A percentile compares a stretch with the other conserved stretches of the same genome.
Conservation (phyloP, 116 monocot species). For the Phalaenopsis hybrid region DNA sequence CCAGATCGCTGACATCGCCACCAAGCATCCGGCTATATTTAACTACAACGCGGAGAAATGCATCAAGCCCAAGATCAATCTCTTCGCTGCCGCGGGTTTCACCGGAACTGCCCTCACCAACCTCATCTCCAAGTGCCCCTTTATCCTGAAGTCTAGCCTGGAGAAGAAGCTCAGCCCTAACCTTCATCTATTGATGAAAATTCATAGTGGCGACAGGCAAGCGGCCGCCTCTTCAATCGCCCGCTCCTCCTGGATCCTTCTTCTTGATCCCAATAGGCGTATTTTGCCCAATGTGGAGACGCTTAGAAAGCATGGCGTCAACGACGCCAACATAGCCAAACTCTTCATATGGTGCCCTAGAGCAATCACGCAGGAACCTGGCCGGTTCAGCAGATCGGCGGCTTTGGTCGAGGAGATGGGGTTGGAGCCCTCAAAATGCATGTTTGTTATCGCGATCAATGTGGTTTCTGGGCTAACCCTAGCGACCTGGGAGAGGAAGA, state of each 20-base stretch:
- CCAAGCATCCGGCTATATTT: slow-evolving; percentile 25
- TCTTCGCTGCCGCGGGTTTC: slow-evolving; percentile 27
- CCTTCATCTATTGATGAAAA: slow-evolving; percentile 9
- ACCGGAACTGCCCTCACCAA: slow-evolving; percentile 15
- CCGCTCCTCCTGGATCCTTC: slow-evolving; percentile 11
- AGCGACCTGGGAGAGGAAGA: slow-evolving; percentile 3
- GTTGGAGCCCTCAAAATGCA: neutral
- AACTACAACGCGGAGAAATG: slow-evolving; percentile 13
- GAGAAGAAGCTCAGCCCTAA: slow-evolving; percentile 18
- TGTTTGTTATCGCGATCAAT: neutral
- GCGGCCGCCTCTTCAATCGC: neutral
- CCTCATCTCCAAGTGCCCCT: slow-evolving; percentile 18
- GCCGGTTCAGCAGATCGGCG: slow-evolving; percentile 1
- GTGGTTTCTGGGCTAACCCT: neutral
- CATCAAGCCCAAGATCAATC: slow-evolving; percentile 47
- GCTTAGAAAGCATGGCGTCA: slow-evolving; percentile 13
- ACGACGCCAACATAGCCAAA: neutral
- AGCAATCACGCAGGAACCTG: neutral
- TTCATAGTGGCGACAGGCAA: slow-evolving; percentile 3
- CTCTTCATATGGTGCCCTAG: slow-evolving; percentile 4
- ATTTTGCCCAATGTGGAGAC: slow-evolving; percentile 29
- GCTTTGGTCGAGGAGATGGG: neutral
- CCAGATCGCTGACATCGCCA: slow-evolving; percentile 23
- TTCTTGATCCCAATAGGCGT: neutral
- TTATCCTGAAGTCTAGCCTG: slow-evolving; percentile 16